A percentile compares a stretch with the other conserved stretches of the same genome.
phyloP scores from a whole-genome alignment of 176 grass and related monocot species.

The Rhynchospora tenuis region DNA sequence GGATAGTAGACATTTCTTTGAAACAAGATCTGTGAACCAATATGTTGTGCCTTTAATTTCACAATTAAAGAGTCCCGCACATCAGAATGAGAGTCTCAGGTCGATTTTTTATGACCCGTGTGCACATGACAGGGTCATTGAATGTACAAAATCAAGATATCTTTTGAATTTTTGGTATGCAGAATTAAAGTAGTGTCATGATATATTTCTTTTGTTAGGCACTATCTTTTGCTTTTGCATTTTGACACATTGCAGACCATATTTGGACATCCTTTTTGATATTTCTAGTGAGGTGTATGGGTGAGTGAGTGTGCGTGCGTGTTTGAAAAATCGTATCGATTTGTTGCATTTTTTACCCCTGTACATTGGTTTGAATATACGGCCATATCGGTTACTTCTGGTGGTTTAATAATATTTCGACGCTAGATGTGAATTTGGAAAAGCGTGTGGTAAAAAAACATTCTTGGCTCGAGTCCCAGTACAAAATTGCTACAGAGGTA shows the following conservation, averaged over 20 bases:
- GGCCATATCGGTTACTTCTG: too few relatives aligned
- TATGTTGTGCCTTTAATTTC: conserved; percentile 6
- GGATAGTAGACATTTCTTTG: conserved; percentile 60
- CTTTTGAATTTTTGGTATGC: neutral
- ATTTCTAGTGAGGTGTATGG: neutral
- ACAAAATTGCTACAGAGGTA: too few relatives aligned
- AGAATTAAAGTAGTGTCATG: neutral
- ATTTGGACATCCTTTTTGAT: neutral
- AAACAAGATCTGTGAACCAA: conserved; percentile 65
- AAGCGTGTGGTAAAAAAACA: too few relatives aligned
- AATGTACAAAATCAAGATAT: conserved; percentile 16
- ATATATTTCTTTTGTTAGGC: neutral
- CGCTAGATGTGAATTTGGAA: too few relatives aligned
- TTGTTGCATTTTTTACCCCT: too few relatives aligned
- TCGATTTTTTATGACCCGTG: neutral
- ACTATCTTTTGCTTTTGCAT: neutral
- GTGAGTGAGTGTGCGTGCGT: neutral
- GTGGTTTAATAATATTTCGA: too few relatives aligned
- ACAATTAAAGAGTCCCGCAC: neutral
- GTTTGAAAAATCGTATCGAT: neutral
- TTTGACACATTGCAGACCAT: neutral
- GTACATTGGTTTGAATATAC: too few relatives aligned
- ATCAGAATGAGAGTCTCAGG: neutral
- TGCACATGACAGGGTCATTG: neutral
- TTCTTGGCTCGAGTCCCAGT: too few relatives aligned